phyloP scores from a whole-genome alignment of 257 asterid genomes.

The Cruciata laevipes region DNA sequence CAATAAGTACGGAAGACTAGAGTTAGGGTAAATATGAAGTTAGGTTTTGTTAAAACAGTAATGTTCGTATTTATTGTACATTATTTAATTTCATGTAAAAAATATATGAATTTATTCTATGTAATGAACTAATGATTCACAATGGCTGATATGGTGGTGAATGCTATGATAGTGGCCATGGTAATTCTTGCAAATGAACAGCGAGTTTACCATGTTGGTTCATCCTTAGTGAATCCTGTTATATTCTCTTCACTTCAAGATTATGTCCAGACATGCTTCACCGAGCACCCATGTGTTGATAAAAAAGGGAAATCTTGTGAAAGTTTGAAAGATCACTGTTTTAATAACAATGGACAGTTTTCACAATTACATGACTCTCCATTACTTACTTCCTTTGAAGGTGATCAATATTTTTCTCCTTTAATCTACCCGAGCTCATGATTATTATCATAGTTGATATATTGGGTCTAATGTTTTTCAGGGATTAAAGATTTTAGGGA shows the following conservation, averaged over 20 bases:
- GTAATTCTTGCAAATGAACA: slow-evolving; percentile 39
- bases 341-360: slow-evolving; percentile 58
- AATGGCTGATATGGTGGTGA: slow-evolving; percentile 89
- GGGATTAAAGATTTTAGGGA: slow-evolving; percentile 58
- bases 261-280: slow-evolving; percentile 41
- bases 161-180: slow-evolving; percentile 72
- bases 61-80: too few species aligned
- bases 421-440: not conserved
- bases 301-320: slow-evolving; percentile 61
- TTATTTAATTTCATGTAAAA: too few species aligned
- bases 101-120: too few species aligned
- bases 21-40: too few species aligned
- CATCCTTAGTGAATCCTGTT: slow-evolving; percentile 69
- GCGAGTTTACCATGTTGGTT: slow-evolving; percentile 65
- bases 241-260: slow-evolving; percentile 31
- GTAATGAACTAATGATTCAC: too few species aligned
- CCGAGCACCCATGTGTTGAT: slow-evolving; percentile 63
- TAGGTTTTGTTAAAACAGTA: too few species aligned
- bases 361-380: slow-evolving; percentile 45
- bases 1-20: too few species aligned
- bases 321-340: slow-evolving; percentile 50
- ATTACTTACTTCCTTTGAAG: slow-evolving; percentile 74
- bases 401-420: slow-evolving; percentile 21
- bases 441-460: too few species aligned
- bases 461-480: slow-evolving; percentile 10